Evolutionary conservation across 2,329 filamentous ascomycete species (phyloP), one percentile per base, ranked within the genome.

Genomic region (Lomentospora prolificans): DNA sequence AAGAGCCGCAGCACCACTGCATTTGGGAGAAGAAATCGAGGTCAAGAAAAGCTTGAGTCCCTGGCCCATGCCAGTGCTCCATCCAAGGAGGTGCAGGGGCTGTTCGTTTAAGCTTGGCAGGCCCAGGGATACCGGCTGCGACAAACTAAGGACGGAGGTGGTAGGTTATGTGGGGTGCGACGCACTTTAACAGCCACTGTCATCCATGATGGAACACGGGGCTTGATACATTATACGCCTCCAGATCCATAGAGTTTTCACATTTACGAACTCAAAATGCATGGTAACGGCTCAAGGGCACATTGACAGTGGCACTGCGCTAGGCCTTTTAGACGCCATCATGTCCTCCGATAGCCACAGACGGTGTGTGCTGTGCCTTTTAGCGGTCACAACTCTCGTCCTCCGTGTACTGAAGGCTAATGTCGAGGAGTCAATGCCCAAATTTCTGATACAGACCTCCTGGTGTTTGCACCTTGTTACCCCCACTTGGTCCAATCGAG

Each of bases 21-120:
- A 33, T n/a, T n/a, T n/a, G n/a, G n/a, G 36, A 41, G 19, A 41
- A n/a, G 31, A 44, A 22, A 25, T 48, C 44, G 44, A 48, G 44
- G 44, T 27, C 14, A 19, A 48, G 44, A 48, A 48, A 48, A 48
- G 44, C 44, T 48, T 48, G 44, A 48, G 44, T 48, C 44, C 44
- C 44, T 48, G 44, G 44, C 22, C 44, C 44, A 27, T 48, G 44
- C 24, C 22, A 25, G 17, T 48, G 44, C 44, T 48, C 44, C 22
- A 48, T 48, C 44, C 17, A 19, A 48, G 44, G 22, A 48, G 44
- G 6, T 19, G 41, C 41, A 48, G 44, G 44, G 44, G 44, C 19
- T 7, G 44, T 10, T 22, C 24, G 22, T 25, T 33, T 22, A 48
- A 22, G 44, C 44, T 48, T 48, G 44, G 44, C 44, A 48, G 17